These are phyloP conservation scores for Phytophthora pini DNA, from an alignment of 352 stramenopile genomes.

Conservation along the genomic window DNA sequence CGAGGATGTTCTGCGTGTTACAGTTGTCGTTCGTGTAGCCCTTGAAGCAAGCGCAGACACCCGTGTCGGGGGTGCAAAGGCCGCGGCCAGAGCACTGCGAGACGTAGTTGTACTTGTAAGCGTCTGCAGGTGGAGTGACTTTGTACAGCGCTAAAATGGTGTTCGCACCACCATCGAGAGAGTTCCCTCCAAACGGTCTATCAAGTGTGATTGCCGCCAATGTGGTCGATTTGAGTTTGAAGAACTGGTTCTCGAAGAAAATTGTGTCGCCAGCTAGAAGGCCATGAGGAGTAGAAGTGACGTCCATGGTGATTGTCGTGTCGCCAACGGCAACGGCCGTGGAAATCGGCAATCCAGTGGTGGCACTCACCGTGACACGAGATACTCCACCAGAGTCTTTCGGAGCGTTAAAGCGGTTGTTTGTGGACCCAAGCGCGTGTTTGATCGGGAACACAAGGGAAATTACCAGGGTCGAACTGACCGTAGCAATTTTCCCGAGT, in stretches of 20 bases:
- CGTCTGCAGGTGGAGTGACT: conserved; percentile 35
- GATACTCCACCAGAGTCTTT: no score
- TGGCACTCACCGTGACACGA: no score
- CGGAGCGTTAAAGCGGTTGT: conserved; percentile 33
- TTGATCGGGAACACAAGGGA: no score
- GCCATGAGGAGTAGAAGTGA: no score
- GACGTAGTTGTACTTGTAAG: conserved; percentile 72
- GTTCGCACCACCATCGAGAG: conserved; percentile 16
- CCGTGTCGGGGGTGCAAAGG: conserved; percentile 64
- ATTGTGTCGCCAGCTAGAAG: conserved; percentile 33
- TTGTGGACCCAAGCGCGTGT: background rate
- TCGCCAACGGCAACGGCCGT: conserved; percentile 16
- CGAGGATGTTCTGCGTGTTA: conserved; percentile 84
- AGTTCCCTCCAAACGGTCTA: conserved; percentile 55
- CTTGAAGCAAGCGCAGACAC: conserved; percentile 90
- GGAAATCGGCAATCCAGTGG: background rate
- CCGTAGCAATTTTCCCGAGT: conserved; percentile 1
- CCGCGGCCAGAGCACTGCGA: conserved; percentile 78
- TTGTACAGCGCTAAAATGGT: conserved; percentile 28
- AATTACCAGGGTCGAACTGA: no score
- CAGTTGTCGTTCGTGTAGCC: conserved; percentile 91
- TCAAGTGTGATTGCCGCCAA: conserved; percentile 33
- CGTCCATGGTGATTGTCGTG: background rate
- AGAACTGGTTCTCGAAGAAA: conserved; percentile 76
- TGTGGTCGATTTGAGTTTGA: conserved; percentile 24